Evolutionary conservation across 345 rosid genomes (phyloP).

Genomic region (Eucalyptus curtisii): DNA sequence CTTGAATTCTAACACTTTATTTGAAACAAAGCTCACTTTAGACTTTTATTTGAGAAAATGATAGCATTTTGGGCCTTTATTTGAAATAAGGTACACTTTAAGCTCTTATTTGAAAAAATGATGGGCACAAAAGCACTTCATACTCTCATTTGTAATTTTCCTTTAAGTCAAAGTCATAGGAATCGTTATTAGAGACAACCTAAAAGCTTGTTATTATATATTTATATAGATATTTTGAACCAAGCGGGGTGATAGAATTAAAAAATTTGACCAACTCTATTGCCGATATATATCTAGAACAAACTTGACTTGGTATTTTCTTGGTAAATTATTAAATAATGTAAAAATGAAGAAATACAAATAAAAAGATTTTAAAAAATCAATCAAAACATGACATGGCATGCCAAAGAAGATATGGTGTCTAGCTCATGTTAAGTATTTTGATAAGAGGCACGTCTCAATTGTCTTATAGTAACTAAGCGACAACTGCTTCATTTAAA

Average conservation of each 20-base stretch:
- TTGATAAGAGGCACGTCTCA: background rate
- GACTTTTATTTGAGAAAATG: too few species aligned
- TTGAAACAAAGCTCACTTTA: too few species aligned
- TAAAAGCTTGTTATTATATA: background rate
- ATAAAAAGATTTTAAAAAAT: background rate
- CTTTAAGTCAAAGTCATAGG: background rate
- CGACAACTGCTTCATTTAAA: background rate
- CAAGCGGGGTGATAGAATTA: background rate
- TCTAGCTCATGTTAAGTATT: background rate
- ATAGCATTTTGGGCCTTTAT: too few species aligned
- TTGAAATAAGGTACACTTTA: too few species aligned
- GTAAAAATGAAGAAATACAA: background rate
- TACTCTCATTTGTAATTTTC: too few species aligned
- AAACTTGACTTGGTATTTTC: background rate
- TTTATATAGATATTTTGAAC: background rate
- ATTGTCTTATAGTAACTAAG: background rate
- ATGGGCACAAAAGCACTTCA: too few species aligned
- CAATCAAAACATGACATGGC: background rate
- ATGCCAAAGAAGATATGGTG: background rate
- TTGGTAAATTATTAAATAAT: background rate
- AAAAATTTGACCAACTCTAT: background rate
- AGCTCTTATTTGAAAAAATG: too few species aligned
- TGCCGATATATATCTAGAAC: background rate
- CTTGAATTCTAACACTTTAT: too few species aligned
- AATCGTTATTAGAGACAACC: background rate